Evolutionary conservation across 805 yeast species (phyloP), one percentile per base, ranked within the genome.

Genomic region (Myxozyma kluyveri): DNA sequence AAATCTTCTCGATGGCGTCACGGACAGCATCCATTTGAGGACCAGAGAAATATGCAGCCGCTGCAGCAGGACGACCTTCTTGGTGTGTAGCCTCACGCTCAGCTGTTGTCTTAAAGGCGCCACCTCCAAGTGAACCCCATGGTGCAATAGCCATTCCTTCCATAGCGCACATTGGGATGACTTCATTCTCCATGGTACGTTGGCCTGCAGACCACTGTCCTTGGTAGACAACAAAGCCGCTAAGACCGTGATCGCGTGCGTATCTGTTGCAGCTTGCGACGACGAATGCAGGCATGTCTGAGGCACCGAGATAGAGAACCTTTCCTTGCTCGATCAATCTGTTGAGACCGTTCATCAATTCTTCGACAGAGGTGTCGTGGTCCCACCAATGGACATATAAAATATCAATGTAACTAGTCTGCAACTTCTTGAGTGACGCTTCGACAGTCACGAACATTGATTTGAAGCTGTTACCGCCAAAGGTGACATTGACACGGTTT

Each of bases 261-360:
- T 82, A 82, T 26, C 75, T 75, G 57, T 75, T 57, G 61, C 70
- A 71, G 47, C 81, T 84, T 2, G 88, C 86, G 51, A 74, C 66
- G 82, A 81, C 57, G 21, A 68, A 65, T 1, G 82, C 75, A 54
- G 69, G 69, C 86, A 82, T 81, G 2, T 82, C 67, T 1, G 84
- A 80, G 1, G 86, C 84, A n/a, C 86, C 86, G 51, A 82, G 73
- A 63, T 82, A 82, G 43, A 83, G 69, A 3, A 72, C 71, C 26
- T 67, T 62, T 17, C 83, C 83, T 26, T 59, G 49, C 31, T 71
- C 69, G 22, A 79, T 76, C 18, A 77, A 71, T 54, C 76, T 80
- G 62, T 82, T 75, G 59, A 81, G 68, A 0, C 84, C 76, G 59
- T 67, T 73, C 83, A 81, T 80, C 33, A 72, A 75, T 60, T 81